Conservation (phyloP, 2,329 filamentous ascomycete species). For the Chaetothyriales sp. region DNA sequence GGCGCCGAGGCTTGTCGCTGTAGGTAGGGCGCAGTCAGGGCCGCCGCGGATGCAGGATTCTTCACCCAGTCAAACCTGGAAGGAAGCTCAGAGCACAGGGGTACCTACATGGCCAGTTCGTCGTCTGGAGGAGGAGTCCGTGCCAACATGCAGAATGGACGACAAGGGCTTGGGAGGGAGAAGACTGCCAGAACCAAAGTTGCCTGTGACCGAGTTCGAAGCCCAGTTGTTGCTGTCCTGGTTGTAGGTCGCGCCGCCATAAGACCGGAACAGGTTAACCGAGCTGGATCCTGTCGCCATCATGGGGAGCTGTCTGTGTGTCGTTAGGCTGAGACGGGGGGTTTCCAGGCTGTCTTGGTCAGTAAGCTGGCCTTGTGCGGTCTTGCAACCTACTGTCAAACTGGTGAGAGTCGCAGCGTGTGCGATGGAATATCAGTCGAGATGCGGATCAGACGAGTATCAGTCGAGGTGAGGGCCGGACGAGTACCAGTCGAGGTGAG, state of each 20-base stretch:
- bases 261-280: conserved; percentile 3
- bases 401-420: neutral
- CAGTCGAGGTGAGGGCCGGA: neutral
- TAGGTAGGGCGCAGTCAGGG: conserved; percentile 11
- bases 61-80: conserved; percentile 15
- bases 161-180: conserved; percentile 13
- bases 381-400: neutral
- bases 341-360: neutral
- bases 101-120: conserved; percentile 19
- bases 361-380: neutral
- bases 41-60: conserved; percentile 9
- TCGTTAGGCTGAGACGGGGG: neutral
- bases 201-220: conserved; percentile 4
- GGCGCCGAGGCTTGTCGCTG: conserved; percentile 17
- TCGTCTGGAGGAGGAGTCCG: conserved; percentile 29
- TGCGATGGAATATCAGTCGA: neutral
- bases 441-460: neutral
- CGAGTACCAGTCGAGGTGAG: neutral
- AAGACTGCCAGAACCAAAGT: conserved; percentile 1
- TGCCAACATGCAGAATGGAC: conserved; percentile 19
- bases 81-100: conserved; percentile 6
- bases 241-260: conserved; percentile 11
- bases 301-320: neutral
- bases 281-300: neutral
- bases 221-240: conserved; percentile 11